Conservation (phyloP, 1,284 basidiomycete genomes). For the Sparassis latifolia region DNA sequence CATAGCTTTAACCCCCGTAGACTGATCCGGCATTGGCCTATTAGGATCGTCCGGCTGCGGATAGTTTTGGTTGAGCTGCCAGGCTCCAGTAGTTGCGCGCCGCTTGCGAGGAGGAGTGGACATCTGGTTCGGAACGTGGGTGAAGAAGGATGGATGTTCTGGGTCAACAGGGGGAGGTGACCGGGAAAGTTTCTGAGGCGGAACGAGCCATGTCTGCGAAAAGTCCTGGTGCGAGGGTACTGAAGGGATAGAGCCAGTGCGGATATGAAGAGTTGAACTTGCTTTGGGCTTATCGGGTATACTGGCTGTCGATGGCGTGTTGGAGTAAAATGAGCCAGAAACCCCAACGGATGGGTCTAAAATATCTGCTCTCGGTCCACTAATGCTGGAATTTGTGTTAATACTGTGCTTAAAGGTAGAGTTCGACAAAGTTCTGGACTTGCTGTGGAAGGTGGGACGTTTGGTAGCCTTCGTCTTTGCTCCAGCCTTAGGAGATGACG, state of each 20-base stretch:
- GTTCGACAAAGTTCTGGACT: slow-evolving; percentile 28
- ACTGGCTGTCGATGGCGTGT: no score
- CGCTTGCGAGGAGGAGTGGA: slow-evolving; percentile 26
- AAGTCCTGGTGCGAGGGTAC: slow-evolving; percentile 17
- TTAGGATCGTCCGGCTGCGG: slow-evolving; percentile 9
- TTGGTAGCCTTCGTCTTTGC: slow-evolving; percentile 9
- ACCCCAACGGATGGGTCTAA: no score
- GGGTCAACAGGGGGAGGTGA: slow-evolving; percentile 12
- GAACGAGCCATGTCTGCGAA: slow-evolving; percentile 25
- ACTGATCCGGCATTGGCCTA: background rate
- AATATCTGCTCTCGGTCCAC: no score
- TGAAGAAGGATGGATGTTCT: slow-evolving; percentile 24
- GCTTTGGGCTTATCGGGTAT: background rate
- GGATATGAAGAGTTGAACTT: slow-evolving; percentile 11
- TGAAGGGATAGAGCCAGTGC: slow-evolving; percentile 22
- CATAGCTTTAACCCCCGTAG: slow-evolving; percentile 1
- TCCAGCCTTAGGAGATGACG: slow-evolving; percentile 31
- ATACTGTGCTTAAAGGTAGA: slow-evolving; percentile 13
- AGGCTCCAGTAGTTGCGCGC: slow-evolving; percentile 13
- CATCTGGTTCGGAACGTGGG: slow-evolving; percentile 22
- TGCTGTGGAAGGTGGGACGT: slow-evolving; percentile 18
- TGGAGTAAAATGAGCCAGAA: no score
- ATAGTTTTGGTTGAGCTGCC: slow-evolving; percentile 10
- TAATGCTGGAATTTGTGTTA: background rate
- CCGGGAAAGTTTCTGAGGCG: slow-evolving; percentile 21